Evolutionary conservation across 163 green algal species (phyloP), one percentile per base, ranked within the genome.

Genomic region (Prototheca cutis): DNA sequence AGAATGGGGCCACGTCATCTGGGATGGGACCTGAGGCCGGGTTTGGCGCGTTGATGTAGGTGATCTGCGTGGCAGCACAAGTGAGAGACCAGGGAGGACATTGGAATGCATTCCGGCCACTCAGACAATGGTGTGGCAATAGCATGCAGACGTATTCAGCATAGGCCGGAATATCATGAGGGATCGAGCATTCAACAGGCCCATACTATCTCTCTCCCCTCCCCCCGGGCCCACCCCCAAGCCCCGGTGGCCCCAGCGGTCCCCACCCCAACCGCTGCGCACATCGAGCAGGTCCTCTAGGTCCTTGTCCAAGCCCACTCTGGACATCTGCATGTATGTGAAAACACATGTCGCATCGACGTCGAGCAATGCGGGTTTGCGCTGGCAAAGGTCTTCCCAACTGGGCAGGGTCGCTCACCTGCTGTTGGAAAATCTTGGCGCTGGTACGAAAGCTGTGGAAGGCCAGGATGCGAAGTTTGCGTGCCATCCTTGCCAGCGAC

Each of bases 21-120:
- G 82, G 82, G 15, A 83, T 76, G 6, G 67, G 66, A 0, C 82
- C 82, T 40, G 57, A 75, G 8, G 78, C 79, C 6, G 54, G 40
- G 40, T 88, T 74, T 5, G 82, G 82, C 0, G 81, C 82, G 55
- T 87, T 73, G 2, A 84, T 63, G 59, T 77, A 89, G 0, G 53
- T 49, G 32, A 71, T 55, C 55, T 62, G 53, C 30, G 3, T 17
- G 13, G n/a, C 0, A 45, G 48, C 39, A 21, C 49, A 49, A 18
- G 23, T 13, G 10, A 61, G 34, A 21, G 7, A 29, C 15, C 17
- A 4, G 2, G 36, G 3, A 36, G 25, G 0, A n/a, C 33, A 66
- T 57, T 36, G 74, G 67, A 45, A 77, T 49, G 18, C n/a, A 54
- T 29, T 1, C 8, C 5, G 58, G 25, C 17, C n/a, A n/a, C n/a